A percentile compares a stretch with the other conserved stretches of the same genome.
These are phyloP conservation scores for Plasmodium knowlesi DNA, from an alignment of 169 alveolate species.

Conservation along the genomic window DNA sequence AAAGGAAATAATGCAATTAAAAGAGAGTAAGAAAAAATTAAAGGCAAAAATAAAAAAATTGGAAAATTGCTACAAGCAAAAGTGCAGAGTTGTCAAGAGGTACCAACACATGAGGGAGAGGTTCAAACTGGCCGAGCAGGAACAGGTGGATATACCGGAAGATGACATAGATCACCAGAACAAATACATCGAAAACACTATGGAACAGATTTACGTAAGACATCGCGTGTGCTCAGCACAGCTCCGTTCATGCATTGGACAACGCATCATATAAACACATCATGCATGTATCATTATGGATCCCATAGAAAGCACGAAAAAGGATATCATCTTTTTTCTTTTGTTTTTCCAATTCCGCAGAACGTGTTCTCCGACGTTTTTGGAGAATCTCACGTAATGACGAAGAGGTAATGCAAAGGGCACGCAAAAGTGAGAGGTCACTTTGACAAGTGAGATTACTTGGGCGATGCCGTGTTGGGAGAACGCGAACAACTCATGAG, in stretches of 20 bases:
- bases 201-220: constrained; percentile 48
- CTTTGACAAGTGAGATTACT: not conserved
- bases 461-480: not conserved
- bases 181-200: constrained; percentile 46
- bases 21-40: not conserved
- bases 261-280: not conserved
- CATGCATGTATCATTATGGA: not conserved
- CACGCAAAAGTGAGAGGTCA: not conserved
- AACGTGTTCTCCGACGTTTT: not conserved
- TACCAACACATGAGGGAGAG: constrained; percentile 13
- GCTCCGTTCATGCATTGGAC: not conserved
- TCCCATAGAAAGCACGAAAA: not conserved
- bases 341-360: not conserved
- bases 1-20: constrained; percentile 14
- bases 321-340: not conserved
- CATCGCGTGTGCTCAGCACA: not conserved
- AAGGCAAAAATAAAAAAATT: constrained; percentile 31
- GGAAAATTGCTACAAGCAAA: constrained; percentile 20
- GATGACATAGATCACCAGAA: constrained; percentile 25
- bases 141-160: constrained; percentile 17
- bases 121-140: constrained; percentile 11
- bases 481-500: not conserved
- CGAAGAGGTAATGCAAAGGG: not conserved
- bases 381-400: not conserved
- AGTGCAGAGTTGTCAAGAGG: constrained; percentile 11